These are phyloP conservation scores for Pythium inflatum DNA, from an alignment of 352 stramenopile genomes.

Conservation along the genomic window DNA sequence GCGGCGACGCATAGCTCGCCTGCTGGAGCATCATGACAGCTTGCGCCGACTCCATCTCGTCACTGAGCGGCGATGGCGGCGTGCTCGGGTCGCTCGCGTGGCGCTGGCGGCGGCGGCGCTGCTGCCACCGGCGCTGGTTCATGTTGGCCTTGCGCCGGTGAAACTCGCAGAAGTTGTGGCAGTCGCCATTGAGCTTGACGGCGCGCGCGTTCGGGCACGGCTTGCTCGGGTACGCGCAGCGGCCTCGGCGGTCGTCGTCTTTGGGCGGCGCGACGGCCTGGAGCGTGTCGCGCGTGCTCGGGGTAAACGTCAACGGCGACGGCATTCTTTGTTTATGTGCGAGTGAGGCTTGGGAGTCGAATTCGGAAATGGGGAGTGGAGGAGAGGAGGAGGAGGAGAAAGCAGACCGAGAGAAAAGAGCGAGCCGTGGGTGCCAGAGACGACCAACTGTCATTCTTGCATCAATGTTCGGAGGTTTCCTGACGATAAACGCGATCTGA, in stretches of 20 bases:
- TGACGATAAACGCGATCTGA: not conserved
- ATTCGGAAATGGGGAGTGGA: slow-evolving; percentile 12
- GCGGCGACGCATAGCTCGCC: slow-evolving; percentile 10
- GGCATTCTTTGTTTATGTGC: not conserved
- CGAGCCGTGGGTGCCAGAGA: not conserved
- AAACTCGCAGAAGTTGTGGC: slow-evolving; percentile 43
- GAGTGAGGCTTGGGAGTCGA: slow-evolving; percentile 2
- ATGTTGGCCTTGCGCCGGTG: slow-evolving; percentile 46
- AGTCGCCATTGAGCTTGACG: slow-evolving; percentile 44
- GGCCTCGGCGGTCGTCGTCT: slow-evolving; percentile 14
- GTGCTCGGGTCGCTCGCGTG: not conserved
- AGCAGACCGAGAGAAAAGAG: not conserved
- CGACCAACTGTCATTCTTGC: not conserved
- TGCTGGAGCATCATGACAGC: slow-evolving; percentile 32
- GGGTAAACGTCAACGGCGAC: slow-evolving; percentile 1
- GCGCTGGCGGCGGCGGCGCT: slow-evolving; percentile 33
- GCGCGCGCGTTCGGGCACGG: slow-evolving; percentile 39
- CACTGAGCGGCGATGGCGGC: not conserved
- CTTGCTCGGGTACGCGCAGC: slow-evolving; percentile 45
- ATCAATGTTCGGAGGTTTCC: not conserved
- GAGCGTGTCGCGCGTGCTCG: slow-evolving; percentile 31
- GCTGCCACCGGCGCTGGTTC: slow-evolving; percentile 44
- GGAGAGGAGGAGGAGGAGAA: not conserved
- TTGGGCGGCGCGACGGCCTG: not conserved
- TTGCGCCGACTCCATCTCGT: slow-evolving; percentile 25